These are phyloP conservation scores for Erodium maritimum DNA, from an alignment of 345 rosid genomes.

Conservation along the genomic window DNA sequence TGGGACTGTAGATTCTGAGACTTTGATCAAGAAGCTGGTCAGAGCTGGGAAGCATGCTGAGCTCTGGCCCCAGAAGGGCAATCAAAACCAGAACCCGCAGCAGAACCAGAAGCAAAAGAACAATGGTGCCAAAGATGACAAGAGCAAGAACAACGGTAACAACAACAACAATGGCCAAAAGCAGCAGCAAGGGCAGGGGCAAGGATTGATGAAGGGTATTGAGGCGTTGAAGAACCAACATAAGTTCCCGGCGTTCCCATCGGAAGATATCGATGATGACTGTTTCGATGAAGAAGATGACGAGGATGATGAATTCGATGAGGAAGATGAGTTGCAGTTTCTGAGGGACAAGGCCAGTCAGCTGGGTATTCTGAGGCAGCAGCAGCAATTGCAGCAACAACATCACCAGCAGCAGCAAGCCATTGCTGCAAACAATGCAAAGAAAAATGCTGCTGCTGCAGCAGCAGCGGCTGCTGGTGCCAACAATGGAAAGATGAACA, in stretches of 20 bases:
- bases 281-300: slow-evolving; percentile 24
- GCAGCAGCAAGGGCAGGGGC: slow-evolving; percentile 10
- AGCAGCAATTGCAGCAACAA: slow-evolving; percentile 7
- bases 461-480: slow-evolving; percentile 16
- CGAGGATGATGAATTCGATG: slow-evolving; percentile 17
- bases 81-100: slow-evolving; percentile 18
- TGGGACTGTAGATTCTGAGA: slow-evolving; percentile 52
- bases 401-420: slow-evolving; percentile 22
- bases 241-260: slow-evolving; percentile 16
- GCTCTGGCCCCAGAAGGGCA: slow-evolving; percentile 50
- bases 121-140: slow-evolving; percentile 26
- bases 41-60: slow-evolving; percentile 74
- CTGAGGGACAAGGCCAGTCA: slow-evolving; percentile 18
- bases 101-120: slow-evolving; percentile 24
- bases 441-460: slow-evolving; percentile 18
- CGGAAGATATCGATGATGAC: slow-evolving; percentile 33
- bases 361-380: not conserved
- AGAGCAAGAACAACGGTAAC: slow-evolving; percentile 2
- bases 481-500: slow-evolving; percentile 21
- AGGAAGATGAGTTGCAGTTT: slow-evolving; percentile 22
- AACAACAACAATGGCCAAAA: slow-evolving; percentile 30
- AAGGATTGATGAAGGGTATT: slow-evolving; percentile 24
- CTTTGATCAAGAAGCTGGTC: slow-evolving; percentile 55
- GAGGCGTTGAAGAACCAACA: slow-evolving; percentile 43
- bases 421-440: slow-evolving; percentile 26